phyloP scores from a whole-genome alignment of 2,329 filamentous ascomycete species.

The Delphinella strobiligena region DNA sequence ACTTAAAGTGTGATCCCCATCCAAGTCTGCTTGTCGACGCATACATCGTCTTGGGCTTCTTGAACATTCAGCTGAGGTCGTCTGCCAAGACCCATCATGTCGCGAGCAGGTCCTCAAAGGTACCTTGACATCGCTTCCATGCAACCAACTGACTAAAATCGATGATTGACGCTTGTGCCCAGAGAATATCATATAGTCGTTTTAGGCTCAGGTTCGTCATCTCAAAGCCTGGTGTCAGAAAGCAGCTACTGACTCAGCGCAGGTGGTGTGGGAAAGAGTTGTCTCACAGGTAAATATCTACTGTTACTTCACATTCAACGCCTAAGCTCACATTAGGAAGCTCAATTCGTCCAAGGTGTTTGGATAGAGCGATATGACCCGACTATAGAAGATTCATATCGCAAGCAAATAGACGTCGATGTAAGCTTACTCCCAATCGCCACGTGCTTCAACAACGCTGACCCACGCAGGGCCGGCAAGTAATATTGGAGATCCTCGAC shows the following conservation, averaged over 20 bases:
- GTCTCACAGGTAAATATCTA: constrained; percentile 60
- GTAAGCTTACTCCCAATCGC: constrained; percentile 40
- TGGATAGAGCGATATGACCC: constrained; percentile 71
- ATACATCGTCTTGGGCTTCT: too few species aligned
- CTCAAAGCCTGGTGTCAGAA: too few species aligned
- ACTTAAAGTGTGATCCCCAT: too few species aligned
- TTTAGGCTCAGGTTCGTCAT: constrained; percentile 57
- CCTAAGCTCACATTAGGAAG: constrained; percentile 30
- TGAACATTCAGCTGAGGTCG: too few species aligned
- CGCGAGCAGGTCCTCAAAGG: constrained; percentile 19
- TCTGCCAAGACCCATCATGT: constrained; percentile 20
- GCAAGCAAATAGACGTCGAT: constrained; percentile 60
- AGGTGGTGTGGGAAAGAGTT: constrained; percentile 89
- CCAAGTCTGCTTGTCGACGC: too few species aligned
- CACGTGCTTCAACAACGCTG: background rate
- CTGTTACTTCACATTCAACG: constrained; percentile 10
- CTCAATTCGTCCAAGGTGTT: constrained; percentile 87
- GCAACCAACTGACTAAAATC: background rate
- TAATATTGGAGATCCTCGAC: constrained; percentile 82
- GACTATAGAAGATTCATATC: constrained; percentile 50
- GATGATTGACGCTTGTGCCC: background rate
- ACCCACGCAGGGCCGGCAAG: constrained; percentile 59
- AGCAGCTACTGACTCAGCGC: constrained; percentile 12
- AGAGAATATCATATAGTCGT: constrained; percentile 74
- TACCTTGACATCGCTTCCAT: background rate